Conservation (phyloP, 2,329 filamentous ascomycete species). For the Lachnellula suecica region DNA sequence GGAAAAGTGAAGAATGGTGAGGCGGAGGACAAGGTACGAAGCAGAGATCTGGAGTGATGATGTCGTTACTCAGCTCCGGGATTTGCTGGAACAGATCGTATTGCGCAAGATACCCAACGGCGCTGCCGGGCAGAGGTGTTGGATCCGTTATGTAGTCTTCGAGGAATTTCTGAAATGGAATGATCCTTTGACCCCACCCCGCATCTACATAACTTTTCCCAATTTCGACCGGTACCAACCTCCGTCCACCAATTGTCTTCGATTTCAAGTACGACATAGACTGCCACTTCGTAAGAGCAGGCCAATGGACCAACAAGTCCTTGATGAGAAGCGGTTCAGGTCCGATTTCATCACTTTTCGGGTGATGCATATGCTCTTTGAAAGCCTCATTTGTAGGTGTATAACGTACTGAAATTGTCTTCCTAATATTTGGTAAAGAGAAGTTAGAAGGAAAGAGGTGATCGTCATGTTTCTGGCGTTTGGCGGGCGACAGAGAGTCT, state of each 20-base stretch:
- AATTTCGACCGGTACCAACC: conserved; percentile 83
- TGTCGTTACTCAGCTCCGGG: conserved; percentile 71
- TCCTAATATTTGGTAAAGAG: conserved; percentile 42
- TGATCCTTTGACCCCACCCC: conserved; percentile 79
- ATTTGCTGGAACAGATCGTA: conserved; percentile 86
- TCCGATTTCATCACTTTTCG: conserved; percentile 36
- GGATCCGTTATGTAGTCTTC: conserved; percentile 27
- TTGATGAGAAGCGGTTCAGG: conserved; percentile 69
- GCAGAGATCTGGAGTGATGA: conserved; percentile 81
- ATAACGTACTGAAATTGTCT: conserved; percentile 41
- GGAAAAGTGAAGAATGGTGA: conserved; percentile 47
- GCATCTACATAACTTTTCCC: conserved; percentile 86
- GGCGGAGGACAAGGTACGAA: conserved; percentile 64
- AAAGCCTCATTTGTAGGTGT: conserved; percentile 58
- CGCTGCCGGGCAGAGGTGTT: conserved; percentile 6
- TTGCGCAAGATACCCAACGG: conserved; percentile 85
- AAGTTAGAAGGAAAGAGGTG: conserved; percentile 21
- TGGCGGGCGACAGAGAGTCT: conserved; percentile 8
- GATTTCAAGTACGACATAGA: conserved; percentile 72
- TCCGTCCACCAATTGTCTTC: conserved; percentile 71
- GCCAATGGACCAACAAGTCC: conserved; percentile 68
- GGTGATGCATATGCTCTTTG: conserved; percentile 55
- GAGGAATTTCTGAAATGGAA: conserved; percentile 73
- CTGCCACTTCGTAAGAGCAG: conserved; percentile 73
- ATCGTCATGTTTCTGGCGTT: conserved; percentile 19